These are phyloP conservation scores for Tricholoma matsutake DNA, from an alignment of 768 basidiomycete species.

Conservation along the genomic window DNA sequence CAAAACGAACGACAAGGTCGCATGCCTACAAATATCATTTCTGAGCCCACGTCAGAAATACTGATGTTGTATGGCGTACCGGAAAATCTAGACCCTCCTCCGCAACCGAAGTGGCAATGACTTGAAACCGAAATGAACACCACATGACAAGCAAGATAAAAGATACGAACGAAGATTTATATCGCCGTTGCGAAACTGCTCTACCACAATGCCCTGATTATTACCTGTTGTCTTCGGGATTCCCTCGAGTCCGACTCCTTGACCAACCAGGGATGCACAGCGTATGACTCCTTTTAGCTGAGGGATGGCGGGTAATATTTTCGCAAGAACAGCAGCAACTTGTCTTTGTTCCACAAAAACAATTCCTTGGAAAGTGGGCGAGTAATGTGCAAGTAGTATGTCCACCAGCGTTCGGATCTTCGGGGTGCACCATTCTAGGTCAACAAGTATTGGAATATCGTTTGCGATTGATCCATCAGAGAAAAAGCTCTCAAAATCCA, in stretches of 20 bases:
- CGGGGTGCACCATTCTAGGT: constrained; percentile 67
- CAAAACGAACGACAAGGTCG: constrained; percentile 84
- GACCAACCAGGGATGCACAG: constrained; percentile 69
- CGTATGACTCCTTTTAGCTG: constrained; percentile 54
- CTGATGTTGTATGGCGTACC: constrained; percentile 33
- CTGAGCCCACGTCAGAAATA: constrained; percentile 1
- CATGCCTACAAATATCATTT: constrained; percentile 55
- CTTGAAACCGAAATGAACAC: constrained; percentile 27
- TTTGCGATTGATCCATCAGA: constrained; percentile 29
- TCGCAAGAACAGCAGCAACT: constrained; percentile 66
- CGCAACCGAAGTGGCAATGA: constrained; percentile 83
- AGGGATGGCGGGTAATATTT: constrained; percentile 58
- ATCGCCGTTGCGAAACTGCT: constrained; percentile 58
- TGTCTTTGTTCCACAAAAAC: constrained; percentile 88
- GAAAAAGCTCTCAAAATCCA: constrained; percentile 49
- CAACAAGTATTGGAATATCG: constrained; percentile 38
- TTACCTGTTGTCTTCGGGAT: constrained; percentile 37
- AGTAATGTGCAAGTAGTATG: constrained; percentile 53
- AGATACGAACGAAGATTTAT: constrained; percentile 63
- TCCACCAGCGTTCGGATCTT: constrained; percentile 66
- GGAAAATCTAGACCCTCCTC: constrained; percentile 94
- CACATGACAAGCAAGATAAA: not conserved
- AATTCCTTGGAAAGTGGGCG: constrained; percentile 69
- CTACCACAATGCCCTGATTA: constrained; percentile 58
- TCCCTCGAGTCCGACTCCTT: constrained; percentile 48